Base-by-base conservation (phyloP, 306 rosid genomes). In the Datisca glomerata region DNA sequence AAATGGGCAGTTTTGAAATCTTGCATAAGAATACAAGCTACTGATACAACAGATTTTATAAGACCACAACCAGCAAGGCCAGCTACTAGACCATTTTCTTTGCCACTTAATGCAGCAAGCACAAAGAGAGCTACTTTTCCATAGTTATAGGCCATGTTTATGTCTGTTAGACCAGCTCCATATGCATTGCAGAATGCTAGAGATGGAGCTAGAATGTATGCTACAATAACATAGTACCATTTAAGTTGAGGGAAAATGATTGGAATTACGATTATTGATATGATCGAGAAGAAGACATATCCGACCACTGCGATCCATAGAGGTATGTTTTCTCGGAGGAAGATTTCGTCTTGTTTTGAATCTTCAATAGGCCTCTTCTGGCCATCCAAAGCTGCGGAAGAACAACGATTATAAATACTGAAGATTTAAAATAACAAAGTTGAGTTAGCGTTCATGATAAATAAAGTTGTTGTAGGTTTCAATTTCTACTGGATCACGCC, bases 111-210 rank as follows among this genome's bases (percentile, higher is more conserved):
- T 4, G 98, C 80, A 1, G 95, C 98, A 8, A 89, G 65, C 12
- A 69, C 25, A 24, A 89, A 83, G 18, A 83, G 93, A 12, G 81
- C 95, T 11, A 77, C 91, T 53, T 89, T 89, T 0, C 95, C 98
- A 24, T 89, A 89, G 57, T 89, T 84, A 54, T 89, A 89, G 45
- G 95, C 84, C 95, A 89, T 84, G 84, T 89, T 89, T 7, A 89
- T 75, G 35, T 89, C 93, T 0, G 98, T 83, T 11, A 89, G 81
- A n/a, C 98, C 95, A 8, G 93, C 76, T 32, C 98, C 98, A 18
- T 68, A 89, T 12, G 95, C 95, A 28, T 89, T 89, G 53, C 98
- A 89, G 70, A 89, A 89, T 32, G 95, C 98, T 1, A 89, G 79
- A 15, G 98, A 64, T 7, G 95, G 98, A 22, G 95, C 95, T n/a